phyloP scores from a whole-genome alignment of 75 land plant genomes.

The Azolla pinnata region DNA sequence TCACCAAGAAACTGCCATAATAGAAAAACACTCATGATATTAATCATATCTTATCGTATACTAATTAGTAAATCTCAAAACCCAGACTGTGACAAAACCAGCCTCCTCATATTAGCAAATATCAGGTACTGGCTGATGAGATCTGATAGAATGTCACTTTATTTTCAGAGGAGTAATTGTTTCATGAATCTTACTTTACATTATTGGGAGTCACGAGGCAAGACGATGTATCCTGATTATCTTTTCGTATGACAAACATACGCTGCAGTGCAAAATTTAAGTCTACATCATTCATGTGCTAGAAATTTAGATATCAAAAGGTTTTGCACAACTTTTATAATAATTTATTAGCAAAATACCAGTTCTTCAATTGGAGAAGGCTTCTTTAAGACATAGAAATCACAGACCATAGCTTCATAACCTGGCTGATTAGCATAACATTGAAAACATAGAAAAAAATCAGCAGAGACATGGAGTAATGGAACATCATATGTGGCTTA shows the following conservation, averaged over 20 bases:
- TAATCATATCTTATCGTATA: too few species aligned
- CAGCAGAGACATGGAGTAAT: not conserved
- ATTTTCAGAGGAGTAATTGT: too few species aligned
- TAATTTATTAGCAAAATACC: slow-evolving; percentile 35
- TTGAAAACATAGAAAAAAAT: slow-evolving; percentile 1
- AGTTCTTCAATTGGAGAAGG: slow-evolving; percentile 33
- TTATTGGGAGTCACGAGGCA: slow-evolving; percentile 62
- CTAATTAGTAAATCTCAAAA: too few species aligned
- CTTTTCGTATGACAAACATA: slow-evolving; percentile 47
- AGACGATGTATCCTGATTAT: slow-evolving; percentile 54
- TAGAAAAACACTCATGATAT: not conserved
- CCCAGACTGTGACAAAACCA: not conserved
- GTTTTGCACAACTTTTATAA: not conserved
- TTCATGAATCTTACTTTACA: slow-evolving; percentile 78
- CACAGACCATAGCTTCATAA: slow-evolving; percentile 45
- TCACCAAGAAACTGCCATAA: slow-evolving; percentile 57
- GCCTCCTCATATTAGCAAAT: too few species aligned
- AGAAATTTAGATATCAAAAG: too few species aligned
- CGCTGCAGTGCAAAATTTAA: slow-evolving; percentile 39
- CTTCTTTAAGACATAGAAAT: slow-evolving; percentile 49
- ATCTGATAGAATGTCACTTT: too few species aligned
- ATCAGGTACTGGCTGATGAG: too few species aligned
- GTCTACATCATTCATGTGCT: slow-evolving; percentile 1
- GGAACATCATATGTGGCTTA: not conserved
- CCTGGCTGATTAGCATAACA: slow-evolving; percentile 38